These are phyloP conservation scores for Monilinia fructicola DNA, from an alignment of 2,329 filamentous ascomycete species.

Conservation along the genomic window DNA sequence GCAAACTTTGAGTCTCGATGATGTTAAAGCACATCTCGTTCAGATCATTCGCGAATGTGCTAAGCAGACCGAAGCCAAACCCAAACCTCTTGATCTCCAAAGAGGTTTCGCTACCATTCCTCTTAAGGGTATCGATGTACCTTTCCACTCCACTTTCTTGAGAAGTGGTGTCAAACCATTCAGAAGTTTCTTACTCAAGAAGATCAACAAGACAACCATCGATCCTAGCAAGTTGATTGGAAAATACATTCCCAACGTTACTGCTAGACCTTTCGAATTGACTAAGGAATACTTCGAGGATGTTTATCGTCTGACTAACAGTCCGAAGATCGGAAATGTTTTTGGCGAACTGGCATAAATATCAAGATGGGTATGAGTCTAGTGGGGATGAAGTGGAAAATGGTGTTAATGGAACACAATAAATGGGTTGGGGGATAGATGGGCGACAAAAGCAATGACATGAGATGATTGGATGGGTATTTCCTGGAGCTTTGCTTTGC, in stretches of 20 bases:
- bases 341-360: conserved; percentile 42
- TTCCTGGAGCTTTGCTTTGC: conserved; percentile 8
- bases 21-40: conserved; percentile 84
- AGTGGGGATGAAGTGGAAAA: conserved; percentile 12
- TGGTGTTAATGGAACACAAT: conserved; percentile 11
- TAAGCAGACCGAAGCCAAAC: conserved; percentile 84
- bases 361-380: conserved; percentile 34
- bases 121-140: conserved; percentile 94
- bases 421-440: neutral
- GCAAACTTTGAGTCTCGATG: conserved; percentile 80
- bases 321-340: conserved; percentile 41
- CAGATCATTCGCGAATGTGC: conserved; percentile 90
- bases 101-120: conserved; percentile 97
- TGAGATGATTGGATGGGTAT: conserved; percentile 9
- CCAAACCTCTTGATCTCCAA: conserved; percentile 82
- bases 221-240: conserved; percentile 95
- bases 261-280: conserved; percentile 89
- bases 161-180: conserved; percentile 98
- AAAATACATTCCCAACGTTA: conserved; percentile 99
- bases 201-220: conserved; percentile 99
- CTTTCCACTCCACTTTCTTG: conserved; percentile 98
- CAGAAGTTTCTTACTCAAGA: conserved; percentile 97
- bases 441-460: neutral
- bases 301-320: conserved; percentile 89
- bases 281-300: conserved; percentile 99